A percentile compares a stretch with the other conserved stretches of the same genome.
Conservation (phyloP, 768 basidiomycete genomes). For the Mycena vulgaris region DNA sequence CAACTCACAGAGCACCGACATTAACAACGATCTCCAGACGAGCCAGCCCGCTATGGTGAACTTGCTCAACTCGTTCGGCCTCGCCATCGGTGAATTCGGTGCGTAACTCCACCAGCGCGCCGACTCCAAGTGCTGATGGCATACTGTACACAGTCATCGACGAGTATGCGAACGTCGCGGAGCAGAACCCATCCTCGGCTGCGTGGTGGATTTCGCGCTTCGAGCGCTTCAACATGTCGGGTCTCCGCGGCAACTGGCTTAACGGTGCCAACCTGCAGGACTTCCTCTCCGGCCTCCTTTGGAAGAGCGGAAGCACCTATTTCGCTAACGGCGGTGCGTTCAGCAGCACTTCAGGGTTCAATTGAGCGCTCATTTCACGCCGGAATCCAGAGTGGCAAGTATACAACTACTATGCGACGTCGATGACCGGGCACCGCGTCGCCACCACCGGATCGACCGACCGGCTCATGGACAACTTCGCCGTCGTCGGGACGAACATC, state of each 20-base stretch:
- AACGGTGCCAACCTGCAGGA: constrained; percentile 39
- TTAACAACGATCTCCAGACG: constrained; percentile 39
- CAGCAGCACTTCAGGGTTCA: no score
- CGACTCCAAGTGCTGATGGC: neutral
- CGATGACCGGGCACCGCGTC: constrained; percentile 41
- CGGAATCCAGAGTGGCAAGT: constrained; percentile 43
- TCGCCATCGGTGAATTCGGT: constrained; percentile 35
- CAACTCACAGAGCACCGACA: constrained; percentile 35
- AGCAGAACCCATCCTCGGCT: constrained; percentile 38
- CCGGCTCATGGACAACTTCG: constrained; percentile 41
- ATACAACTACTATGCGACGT: constrained; percentile 42
- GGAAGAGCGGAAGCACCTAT: constrained; percentile 42
- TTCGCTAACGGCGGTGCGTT: constrained; percentile 39
- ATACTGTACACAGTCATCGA: constrained; percentile 35
- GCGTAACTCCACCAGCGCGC: neutral
- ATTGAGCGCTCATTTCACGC: no score
- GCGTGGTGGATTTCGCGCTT: constrained; percentile 44
- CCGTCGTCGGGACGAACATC: constrained; percentile 39
- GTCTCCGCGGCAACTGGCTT: constrained; percentile 42
- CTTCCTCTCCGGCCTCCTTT: constrained; percentile 36
- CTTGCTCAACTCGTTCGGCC: constrained; percentile 35
- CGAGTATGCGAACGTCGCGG: constrained; percentile 38
- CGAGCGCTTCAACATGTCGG: constrained; percentile 40
- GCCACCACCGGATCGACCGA: constrained; percentile 40
- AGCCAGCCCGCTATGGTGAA: constrained; percentile 38